phyloP scores from a whole-genome alignment of 257 asterid species.

The Misopates orontium region DNA sequence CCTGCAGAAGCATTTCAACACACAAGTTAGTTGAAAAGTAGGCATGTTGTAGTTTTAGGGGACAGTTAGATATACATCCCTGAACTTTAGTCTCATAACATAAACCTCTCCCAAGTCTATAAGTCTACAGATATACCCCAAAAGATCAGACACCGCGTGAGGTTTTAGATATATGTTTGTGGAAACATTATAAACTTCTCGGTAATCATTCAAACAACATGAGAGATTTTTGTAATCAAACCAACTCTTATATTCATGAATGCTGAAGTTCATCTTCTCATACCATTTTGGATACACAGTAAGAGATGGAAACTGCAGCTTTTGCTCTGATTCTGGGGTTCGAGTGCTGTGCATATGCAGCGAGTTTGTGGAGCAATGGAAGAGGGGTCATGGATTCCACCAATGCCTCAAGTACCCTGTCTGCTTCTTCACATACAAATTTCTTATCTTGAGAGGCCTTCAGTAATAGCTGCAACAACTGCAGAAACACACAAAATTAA shows the following conservation, averaged over 20 bases:
- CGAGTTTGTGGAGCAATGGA: constrained; percentile 65
- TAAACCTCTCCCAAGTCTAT: too few relatives aligned
- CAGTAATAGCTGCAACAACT: constrained; percentile 85
- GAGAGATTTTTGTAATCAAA: too few relatives aligned
- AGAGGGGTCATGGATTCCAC: constrained; percentile 72
- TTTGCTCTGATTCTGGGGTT: constrained; percentile 82
- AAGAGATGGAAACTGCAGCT: constrained; percentile 72
- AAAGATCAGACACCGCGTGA: too few relatives aligned
- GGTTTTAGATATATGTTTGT: too few relatives aligned
- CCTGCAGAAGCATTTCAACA: constrained; percentile 44
- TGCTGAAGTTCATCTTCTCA: neutral
- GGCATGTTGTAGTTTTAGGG: too few relatives aligned
- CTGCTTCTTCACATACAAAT: constrained; percentile 98
- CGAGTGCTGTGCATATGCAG: constrained; percentile 53
- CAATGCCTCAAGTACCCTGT: constrained; percentile 60
- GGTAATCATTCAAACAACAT: too few relatives aligned
- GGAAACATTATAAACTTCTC: too few relatives aligned
- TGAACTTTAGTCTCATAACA: too few relatives aligned
- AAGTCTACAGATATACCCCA: too few relatives aligned
- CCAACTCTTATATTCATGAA: neutral
- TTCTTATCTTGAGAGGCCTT: constrained; percentile 95
- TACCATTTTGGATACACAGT: constrained; percentile 82
- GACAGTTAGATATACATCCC: too few relatives aligned
- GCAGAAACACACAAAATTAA: constrained; percentile 18
- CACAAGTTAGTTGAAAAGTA: neutral